Base-by-base conservation (phyloP, 192 early-diverging fungal species). In the Diversispora epigaea region DNA sequence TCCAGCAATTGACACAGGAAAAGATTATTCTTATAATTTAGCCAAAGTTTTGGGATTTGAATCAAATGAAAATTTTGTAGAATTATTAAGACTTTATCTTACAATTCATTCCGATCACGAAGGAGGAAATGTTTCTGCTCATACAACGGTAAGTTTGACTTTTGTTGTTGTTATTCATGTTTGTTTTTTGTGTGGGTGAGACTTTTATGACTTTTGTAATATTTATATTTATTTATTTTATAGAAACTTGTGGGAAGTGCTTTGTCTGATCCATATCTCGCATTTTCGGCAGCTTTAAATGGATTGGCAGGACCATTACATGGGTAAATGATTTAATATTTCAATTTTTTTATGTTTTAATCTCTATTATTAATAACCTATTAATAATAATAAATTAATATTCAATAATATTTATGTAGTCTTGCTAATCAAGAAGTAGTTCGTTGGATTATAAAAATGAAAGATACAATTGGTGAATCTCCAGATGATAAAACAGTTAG, bases 91-190 rank as follows among this genome's bases (percentile, higher is more conserved):
- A 75, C 87, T 99, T 78, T 99, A 99, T 90, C 86, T 99, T 80
- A 95, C 94, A 81, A 98, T 99, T 85, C 97, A 99, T 93, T 97
- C 96, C 76, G 97, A 99, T 87, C 97, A 99, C 91, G 97, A 99
- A 88, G 97, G 97, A 81, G 97, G 97, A 81, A 99, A 99, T 84
- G 97, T 97, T 85, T 95, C 93, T 77, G 97, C 97, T 66, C 97
- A 99, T 88, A 93, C 97, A 80, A 93, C 92, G 58, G 68, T 52
- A 63, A 72, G 46, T 54, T 71, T 2, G 4, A 41, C 15, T 12
- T n/a, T n/a, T n/a, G n/a, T n/a, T n/a, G n/a, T n/a, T n/a, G n/a
- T n/a, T 6, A 4, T 44, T 45, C 1, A 14, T 43, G 7, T 64
- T 64, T 54, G 8, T 19, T 19, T 19, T 43, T n/a, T 15, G n/a